phyloP scores from a whole-genome alignment of 1,284 basidiomycete species.

The Sporisorium graminicola region DNA sequence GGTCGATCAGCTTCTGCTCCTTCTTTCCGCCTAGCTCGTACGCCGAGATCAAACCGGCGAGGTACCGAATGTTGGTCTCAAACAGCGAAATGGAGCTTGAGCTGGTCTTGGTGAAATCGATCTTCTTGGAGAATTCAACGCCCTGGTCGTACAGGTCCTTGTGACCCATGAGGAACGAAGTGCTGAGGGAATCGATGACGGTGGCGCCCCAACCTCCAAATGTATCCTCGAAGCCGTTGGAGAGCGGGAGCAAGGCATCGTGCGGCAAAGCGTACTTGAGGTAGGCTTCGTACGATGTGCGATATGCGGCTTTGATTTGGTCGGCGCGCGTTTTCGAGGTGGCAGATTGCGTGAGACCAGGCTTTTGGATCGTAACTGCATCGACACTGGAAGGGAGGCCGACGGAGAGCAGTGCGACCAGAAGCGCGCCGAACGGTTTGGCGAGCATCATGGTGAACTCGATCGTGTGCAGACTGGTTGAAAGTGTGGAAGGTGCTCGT shows the following conservation, averaged over 20 bases:
- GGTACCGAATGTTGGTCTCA: slow-evolving; percentile 64
- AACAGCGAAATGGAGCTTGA: slow-evolving; percentile 51
- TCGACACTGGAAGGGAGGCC: not conserved
- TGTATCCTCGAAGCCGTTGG: slow-evolving; percentile 35
- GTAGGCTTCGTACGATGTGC: slow-evolving; percentile 49
- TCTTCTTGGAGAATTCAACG: slow-evolving; percentile 33
- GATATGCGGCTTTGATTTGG: slow-evolving; percentile 51
- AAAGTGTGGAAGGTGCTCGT: not conserved
- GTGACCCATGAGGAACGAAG: slow-evolving; percentile 61
- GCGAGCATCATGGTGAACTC: slow-evolving; percentile 26
- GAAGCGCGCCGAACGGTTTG: slow-evolving; percentile 15
- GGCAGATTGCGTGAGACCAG: slow-evolving; percentile 27
- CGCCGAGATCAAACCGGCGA: slow-evolving; percentile 59
- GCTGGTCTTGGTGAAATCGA: slow-evolving; percentile 55
- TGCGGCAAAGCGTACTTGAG: slow-evolving; percentile 48
- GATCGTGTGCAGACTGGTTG: no score
- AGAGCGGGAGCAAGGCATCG: slow-evolving; percentile 53
- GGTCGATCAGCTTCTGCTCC: slow-evolving; percentile 52
- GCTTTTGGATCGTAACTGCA: slow-evolving; percentile 35
- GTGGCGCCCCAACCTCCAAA: slow-evolving; percentile 64
- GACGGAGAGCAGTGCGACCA: slow-evolving; percentile 21
- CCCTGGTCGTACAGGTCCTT: slow-evolving; percentile 46
- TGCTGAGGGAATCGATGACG: slow-evolving; percentile 60
- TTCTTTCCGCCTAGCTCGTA: slow-evolving; percentile 62
- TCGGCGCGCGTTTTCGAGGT: slow-evolving; percentile 41